Evolutionary conservation across 2,329 filamentous ascomycete species (phyloP).

Genomic region (Bipolaris victoriae): DNA sequence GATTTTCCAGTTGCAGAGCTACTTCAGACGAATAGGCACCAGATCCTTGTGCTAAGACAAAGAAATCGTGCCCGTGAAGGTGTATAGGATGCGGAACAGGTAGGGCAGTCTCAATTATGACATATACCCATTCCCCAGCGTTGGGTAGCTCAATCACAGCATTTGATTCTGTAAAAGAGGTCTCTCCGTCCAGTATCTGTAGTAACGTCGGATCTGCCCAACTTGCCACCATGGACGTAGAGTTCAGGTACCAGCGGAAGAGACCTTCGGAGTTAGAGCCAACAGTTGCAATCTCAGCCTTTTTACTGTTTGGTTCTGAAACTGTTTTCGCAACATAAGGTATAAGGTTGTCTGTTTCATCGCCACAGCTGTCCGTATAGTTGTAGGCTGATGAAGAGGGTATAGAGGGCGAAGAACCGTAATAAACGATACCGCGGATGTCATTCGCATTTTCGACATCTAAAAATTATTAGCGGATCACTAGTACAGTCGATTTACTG

Average conservation of each 20-base stretch:
- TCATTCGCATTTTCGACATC: constrained; percentile 41
- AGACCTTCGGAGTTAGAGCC: constrained; percentile 43
- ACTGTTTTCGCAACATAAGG: constrained; percentile 45
- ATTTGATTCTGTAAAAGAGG: constrained; percentile 40
- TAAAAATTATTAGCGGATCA: not conserved
- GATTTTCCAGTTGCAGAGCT: constrained; percentile 37
- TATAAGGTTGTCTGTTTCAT: constrained; percentile 41
- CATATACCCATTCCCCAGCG: constrained; percentile 47
- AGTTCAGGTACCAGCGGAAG: constrained; percentile 52
- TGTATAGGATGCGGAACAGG: constrained; percentile 44
- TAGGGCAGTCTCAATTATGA: constrained; percentile 49
- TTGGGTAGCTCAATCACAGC: constrained; percentile 33
- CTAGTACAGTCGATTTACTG: too few relatives aligned
- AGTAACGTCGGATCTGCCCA: constrained; percentile 50
- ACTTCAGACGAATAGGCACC: constrained; percentile 28
- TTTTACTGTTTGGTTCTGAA: constrained; percentile 26
- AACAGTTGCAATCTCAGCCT: constrained; percentile 40
- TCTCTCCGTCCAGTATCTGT: constrained; percentile 43
- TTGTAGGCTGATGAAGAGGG: constrained; percentile 45
- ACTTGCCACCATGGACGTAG: constrained; percentile 48
- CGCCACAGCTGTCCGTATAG: constrained; percentile 46
- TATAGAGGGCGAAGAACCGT: constrained; percentile 30
- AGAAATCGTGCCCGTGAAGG: constrained; percentile 45
- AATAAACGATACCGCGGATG: constrained; percentile 51
- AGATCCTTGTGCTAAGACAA: constrained; percentile 34